Conservation (phyloP, 2,329 filamentous ascomycete genomes). For the Xylariomycetidae sp. region DNA sequence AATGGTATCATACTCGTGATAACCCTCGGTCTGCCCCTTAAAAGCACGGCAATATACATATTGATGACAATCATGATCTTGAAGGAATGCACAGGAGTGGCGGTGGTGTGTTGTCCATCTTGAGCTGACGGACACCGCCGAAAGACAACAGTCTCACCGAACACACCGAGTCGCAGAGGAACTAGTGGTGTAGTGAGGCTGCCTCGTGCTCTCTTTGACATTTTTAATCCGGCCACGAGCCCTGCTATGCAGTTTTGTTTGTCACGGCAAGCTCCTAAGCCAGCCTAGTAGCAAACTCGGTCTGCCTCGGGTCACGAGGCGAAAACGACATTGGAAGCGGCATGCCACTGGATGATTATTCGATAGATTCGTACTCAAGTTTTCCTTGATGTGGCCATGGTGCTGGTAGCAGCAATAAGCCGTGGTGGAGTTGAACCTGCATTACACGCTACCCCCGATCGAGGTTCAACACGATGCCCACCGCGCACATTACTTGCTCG, state of each 20-base stretch:
- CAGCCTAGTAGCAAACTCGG: conserved; percentile 21
- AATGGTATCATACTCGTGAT: conserved; percentile 37
- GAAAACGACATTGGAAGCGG: too few relatives aligned
- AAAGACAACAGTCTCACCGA: too few relatives aligned
- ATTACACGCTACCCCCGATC: too few relatives aligned
- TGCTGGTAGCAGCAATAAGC: too few relatives aligned
- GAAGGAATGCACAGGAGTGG: conserved; percentile 35
- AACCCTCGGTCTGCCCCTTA: conserved; percentile 35
- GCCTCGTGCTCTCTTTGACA: conserved; percentile 34
- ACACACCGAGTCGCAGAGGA: conserved; percentile 23
- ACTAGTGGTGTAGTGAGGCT: conserved; percentile 32
- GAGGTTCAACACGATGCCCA: too few relatives aligned
- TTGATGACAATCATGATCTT: conserved; percentile 36
- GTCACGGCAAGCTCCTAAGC: conserved; percentile 35
- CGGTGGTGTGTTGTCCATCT: conserved; percentile 31
- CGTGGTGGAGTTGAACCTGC: too few relatives aligned
- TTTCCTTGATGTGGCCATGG: too few relatives aligned
- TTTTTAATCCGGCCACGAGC: too few relatives aligned
- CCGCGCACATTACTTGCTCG: too few relatives aligned
- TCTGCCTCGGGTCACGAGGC: conserved; percentile 21
- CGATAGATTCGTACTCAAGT: too few relatives aligned
- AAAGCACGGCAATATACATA: conserved; percentile 39
- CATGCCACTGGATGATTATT: too few relatives aligned
- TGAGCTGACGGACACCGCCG: conserved; percentile 11
- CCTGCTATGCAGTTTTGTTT: too few relatives aligned